Evolutionary conservation across 139 green algal species (phyloP), one percentile per base, ranked within the genome.

Genomic region (Tetradesmus obliquus): DNA sequence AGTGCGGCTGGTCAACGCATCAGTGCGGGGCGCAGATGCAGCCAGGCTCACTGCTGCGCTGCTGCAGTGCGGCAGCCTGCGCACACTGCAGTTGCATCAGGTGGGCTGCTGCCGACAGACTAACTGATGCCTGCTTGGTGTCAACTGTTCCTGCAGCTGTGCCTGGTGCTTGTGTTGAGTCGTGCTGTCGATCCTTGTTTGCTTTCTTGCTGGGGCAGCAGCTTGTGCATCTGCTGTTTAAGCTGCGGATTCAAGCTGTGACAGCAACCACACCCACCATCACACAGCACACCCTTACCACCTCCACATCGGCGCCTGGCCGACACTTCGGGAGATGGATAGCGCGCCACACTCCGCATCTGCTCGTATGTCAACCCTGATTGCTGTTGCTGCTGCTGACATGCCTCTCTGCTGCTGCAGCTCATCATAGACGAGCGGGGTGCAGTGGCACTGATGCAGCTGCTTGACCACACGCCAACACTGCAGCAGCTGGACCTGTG

Each of bases 401-500:
- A 72, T 19, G 62, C 3, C 10, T 72, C 0, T 72, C 8, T 17
- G 6, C 57, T 4, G 0, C 20, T 60, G 24, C 69, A 84, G 71
- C 71, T 53, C 1, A 19, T 69, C 1, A 20, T 88, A 4, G 81
- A 79, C 20, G 62, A 88, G 60, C 20, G 20, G 2, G 89, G 60
- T 24, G 89, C 89, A 22, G 81, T 24, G 15, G 89, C 57, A 1
- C 62, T 92, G 13, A 71, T 32, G 58, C 80, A 72, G 3, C 51
- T 92, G 10, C 53, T 88, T 60, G 89, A 91, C 54, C 76, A 86
- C 12, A 91, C 88, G 6, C 79, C 88, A 51, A 91, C 88, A 19
- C 57, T 91, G 76, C 76, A 91, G 79, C 88, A 91, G 79, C 76
- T 91, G 79, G 88, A 91, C 55, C 79, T 91, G 55, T 87, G 76